Evolutionary conservation across 1,139 yeast species (phyloP), one percentile per base, ranked within the genome.

Genomic region (Taphrina communis): DNA sequence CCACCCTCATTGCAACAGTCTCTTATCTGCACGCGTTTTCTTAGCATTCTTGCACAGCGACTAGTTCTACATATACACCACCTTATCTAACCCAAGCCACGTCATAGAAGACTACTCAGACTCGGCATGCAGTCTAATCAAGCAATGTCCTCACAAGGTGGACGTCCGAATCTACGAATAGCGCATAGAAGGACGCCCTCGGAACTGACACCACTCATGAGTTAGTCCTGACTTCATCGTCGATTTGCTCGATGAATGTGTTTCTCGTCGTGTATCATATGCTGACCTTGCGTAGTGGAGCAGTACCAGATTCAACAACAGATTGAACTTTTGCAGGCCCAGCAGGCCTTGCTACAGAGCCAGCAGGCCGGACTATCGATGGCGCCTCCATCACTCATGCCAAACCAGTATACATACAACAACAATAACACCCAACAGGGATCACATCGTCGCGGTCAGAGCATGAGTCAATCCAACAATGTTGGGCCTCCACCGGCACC

Each of bases 371-470:
- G 67, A 8, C 39, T 63, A 36, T 56, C 67, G 8, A 53, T 55
- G 60, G 67, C 55, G 11, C 67, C 67, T 17, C 67, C 60, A 4
- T 38, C 53, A 14, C 25, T 44, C 36, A 12, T 25, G 55, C 60
- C 59, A 9, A 39, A 31, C 19, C 55, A 42, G 38, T 63, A 63
- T 46, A 55, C 50, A 25, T 61, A 61, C 51, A 42, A 35, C 53
- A 44, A 44, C 48, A 44, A 44, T 14, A 19, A 39, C 9, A 46
- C 14, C 44, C 61, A 41, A 19, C 59, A 41, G 14, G 70, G 53
- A 71, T 71, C 61, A 50, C 72, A 56, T 60, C 70, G 71, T 66
- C 72, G 73, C 21, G 74, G 73, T 55, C 66, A 73, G 17, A 75
- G 75, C 57, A 73, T 71, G 70, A 74, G 50, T 65, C 59, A 44